Evolutionary conservation across 176 grass and related monocot species (phyloP).

Genomic region (Rhipidocladum racemiflorum): DNA sequence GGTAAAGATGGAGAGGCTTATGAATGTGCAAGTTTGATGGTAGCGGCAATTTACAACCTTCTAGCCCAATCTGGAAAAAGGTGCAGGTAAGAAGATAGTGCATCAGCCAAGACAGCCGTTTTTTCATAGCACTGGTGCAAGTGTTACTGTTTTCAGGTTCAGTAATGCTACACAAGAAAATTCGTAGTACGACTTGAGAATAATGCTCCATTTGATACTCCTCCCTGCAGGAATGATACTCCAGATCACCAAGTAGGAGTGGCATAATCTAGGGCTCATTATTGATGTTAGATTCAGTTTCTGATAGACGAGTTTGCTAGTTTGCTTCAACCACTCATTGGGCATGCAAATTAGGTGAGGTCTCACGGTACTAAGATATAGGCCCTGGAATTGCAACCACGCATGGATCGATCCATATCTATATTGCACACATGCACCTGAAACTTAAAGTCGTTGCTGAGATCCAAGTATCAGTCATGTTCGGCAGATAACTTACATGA

Average conservation of each 20-base stretch:
- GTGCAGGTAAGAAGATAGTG: neutral
- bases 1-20: neutral
- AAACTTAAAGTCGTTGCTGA: neutral
- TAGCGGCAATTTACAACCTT: neutral
- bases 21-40: neutral
- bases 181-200: neutral
- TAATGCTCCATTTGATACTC: neutral
- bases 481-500: neutral
- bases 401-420: neutral
- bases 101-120: neutral
- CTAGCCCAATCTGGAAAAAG: neutral
- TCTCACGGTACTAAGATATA: neutral
- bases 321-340: neutral
- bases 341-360: neutral
- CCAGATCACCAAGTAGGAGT: neutral
- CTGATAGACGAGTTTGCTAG: neutral
- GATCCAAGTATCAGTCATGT: neutral
- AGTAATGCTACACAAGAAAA: neutral
- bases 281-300: neutral
- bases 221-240: neutral
- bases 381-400: neutral
- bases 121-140: neutral
- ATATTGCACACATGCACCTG: neutral
- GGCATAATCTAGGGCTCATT: conserved; percentile 15
- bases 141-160: neutral